Conservation (phyloP, 2,329 filamentous ascomycete genomes). For the Colletotrichum spaethianum region DNA sequence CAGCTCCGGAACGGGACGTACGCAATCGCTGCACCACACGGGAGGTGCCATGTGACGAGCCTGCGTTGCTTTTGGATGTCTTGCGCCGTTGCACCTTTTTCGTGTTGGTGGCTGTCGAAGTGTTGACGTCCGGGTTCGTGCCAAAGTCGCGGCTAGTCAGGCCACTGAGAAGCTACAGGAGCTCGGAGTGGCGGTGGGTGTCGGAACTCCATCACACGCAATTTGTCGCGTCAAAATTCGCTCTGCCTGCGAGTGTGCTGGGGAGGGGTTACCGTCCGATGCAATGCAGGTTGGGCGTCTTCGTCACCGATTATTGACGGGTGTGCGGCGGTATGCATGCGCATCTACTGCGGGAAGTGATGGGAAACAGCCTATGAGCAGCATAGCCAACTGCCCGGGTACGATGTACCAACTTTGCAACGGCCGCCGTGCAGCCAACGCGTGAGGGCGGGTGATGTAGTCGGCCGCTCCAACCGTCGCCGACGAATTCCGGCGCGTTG, state of each 20-base stretch:
- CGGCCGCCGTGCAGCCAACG: slow-evolving; percentile 21
- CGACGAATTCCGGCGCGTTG: slow-evolving; percentile 1
- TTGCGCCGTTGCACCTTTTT: slow-evolving; percentile 34
- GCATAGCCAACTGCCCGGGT: slow-evolving; percentile 39
- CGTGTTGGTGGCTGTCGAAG: slow-evolving; percentile 17
- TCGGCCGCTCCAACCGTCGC: slow-evolving; percentile 25
- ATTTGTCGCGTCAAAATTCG: slow-evolving; percentile 26
- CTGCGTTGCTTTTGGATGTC: slow-evolving; percentile 29
- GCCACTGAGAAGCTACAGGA: slow-evolving; percentile 32
- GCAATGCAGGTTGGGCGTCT: slow-evolving; percentile 39
- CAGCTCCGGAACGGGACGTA: slow-evolving; percentile 40
- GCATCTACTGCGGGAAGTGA: slow-evolving; percentile 36
- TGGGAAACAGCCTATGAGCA: slow-evolving; percentile 38
- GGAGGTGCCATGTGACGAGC: slow-evolving; percentile 35
- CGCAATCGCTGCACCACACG: slow-evolving; percentile 27
- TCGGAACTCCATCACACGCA: slow-evolving; percentile 31
- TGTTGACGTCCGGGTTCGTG: slow-evolving; percentile 19
- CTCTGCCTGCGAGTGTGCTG: slow-evolving; percentile 17
- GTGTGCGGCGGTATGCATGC: slow-evolving; percentile 38
- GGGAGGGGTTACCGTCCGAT: slow-evolving; percentile 31
- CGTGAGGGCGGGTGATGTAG: slow-evolving; percentile 1
- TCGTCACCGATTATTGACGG: slow-evolving; percentile 41
- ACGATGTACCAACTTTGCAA: slow-evolving; percentile 31
- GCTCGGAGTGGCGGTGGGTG: slow-evolving; percentile 29
- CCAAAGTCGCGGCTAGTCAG: slow-evolving; percentile 35